These are phyloP conservation scores for Calonectria leucothoes DNA, from an alignment of 2,329 filamentous ascomycete species.

Conservation along the genomic window DNA sequence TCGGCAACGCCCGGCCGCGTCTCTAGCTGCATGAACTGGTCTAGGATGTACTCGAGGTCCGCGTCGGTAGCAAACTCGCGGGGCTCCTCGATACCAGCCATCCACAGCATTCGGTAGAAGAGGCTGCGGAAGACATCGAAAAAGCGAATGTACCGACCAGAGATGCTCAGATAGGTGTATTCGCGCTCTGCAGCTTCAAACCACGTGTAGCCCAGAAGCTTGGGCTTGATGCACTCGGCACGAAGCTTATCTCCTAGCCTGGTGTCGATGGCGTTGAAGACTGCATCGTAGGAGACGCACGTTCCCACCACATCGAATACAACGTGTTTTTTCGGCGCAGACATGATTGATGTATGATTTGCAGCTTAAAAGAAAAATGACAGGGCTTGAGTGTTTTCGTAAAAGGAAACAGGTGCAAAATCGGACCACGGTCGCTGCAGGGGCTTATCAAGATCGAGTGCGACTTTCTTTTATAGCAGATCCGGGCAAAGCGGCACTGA, in stretches of 20 bases:
- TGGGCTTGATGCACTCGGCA: slow-evolving; percentile 51
- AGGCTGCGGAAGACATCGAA: slow-evolving; percentile 54
- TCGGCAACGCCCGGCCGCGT: slow-evolving; percentile 54
- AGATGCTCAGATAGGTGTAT: slow-evolving; percentile 61
- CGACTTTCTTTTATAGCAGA: neutral
- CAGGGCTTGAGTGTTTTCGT: neutral
- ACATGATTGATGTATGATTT: neutral
- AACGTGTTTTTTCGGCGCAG: slow-evolving; percentile 52
- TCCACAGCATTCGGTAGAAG: slow-evolving; percentile 61
- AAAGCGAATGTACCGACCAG: slow-evolving; percentile 56
- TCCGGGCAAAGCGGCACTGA: neutral
- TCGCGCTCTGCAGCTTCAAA: slow-evolving; percentile 60
- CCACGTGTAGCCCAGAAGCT: slow-evolving; percentile 59
- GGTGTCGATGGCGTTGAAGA: slow-evolving; percentile 53
- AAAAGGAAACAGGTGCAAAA: neutral
- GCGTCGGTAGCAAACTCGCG: slow-evolving; percentile 54
- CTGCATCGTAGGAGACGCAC: slow-evolving; percentile 58
- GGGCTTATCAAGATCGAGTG: neutral
- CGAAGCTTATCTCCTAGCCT: slow-evolving; percentile 55
- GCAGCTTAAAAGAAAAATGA: neutral
- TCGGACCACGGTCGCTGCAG: neutral
- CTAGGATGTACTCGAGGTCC: slow-evolving; percentile 53
- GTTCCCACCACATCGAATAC: slow-evolving; percentile 66
- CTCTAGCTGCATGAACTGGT: slow-evolving; percentile 50
- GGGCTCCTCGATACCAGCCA: slow-evolving; percentile 56